Base-by-base conservation (phyloP, 352 stramenopile species). In the Pythium grandisporangium region DNA sequence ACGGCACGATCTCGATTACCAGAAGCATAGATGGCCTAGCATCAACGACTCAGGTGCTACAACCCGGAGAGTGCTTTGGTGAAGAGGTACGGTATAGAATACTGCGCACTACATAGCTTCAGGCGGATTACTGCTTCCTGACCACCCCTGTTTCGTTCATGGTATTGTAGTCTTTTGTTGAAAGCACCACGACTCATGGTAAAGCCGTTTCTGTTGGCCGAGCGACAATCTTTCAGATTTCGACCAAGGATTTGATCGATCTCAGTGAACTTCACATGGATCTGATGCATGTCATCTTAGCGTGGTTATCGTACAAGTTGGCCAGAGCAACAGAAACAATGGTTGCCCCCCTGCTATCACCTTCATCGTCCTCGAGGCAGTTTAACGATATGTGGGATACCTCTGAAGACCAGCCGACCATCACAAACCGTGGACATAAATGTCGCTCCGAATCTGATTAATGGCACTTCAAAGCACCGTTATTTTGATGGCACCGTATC, bases 231-330 rank as follows among this genome's bases (percentile, higher is more conserved):
- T 87, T 92, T 32, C 57, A 84, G 39, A 85, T 92, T 42, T 57
- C 70, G 13, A 80, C 74, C 0, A 83, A 81, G 37, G 76, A 92
- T 27, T 61, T 92, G 2, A 55, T 87, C 12, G 79, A 90, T 37
- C 50, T 90, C 37, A 85, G 76, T 35, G 73, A 90, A 37, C 55
- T 85, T 8, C 79, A 93, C 34, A 58, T 78, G 17, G 78, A 93
- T 30, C 75, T 93, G 23, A 85, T 93, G 76, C 74, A 88, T 33
- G 70, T 89, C 2, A 52, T 90, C 11, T 48, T 93, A n/a, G 69
- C 74, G 17, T 93, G 76, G 80, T 55, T 93, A 19, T 66, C 76
- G 1, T 63, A 83, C 30, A 86, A 82, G 25, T 56, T 89, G 14
- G 68, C 76, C 2, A 68, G 64, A n/a, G 67, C 67, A 6, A 86